Conservation (phyloP, 495 filamentous ascomycete genomes). For the Antarctomyces pellizariae region DNA sequence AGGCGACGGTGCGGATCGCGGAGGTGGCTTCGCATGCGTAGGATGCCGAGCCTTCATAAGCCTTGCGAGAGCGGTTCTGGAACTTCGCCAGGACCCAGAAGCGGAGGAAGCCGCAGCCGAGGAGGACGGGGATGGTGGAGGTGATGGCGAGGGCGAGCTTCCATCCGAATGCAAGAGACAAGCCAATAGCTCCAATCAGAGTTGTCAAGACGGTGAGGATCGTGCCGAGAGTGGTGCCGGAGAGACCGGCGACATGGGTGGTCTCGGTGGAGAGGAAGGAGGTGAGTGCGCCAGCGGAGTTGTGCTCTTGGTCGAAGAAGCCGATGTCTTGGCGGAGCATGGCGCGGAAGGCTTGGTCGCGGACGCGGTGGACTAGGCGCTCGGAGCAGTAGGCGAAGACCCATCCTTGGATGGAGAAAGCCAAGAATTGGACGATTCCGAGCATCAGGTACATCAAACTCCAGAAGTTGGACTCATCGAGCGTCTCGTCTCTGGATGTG, state of each 20-base stretch:
- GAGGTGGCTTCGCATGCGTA: slow-evolving; percentile 82
- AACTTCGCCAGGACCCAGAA: slow-evolving; percentile 64
- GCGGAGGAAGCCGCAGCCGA: slow-evolving; percentile 65
- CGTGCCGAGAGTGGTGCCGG: slow-evolving; percentile 59
- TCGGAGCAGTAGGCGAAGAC: slow-evolving; percentile 72
- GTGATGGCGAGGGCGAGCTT: slow-evolving; percentile 74
- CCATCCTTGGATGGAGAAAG: slow-evolving; percentile 42
- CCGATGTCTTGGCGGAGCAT: slow-evolving; percentile 86
- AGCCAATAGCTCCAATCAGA: slow-evolving; percentile 37
- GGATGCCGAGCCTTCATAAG: slow-evolving; percentile 50
- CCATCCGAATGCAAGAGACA: slow-evolving; percentile 59
- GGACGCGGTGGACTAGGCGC: slow-evolving; percentile 54
- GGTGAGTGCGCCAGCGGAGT: slow-evolving; percentile 62
- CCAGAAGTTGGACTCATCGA: slow-evolving; percentile 60
- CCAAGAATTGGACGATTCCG: slow-evolving; percentile 52
- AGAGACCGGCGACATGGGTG: slow-evolving; percentile 62
- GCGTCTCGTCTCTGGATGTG: slow-evolving; percentile 2
- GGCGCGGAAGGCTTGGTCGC: slow-evolving; percentile 55
- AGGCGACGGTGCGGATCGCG: slow-evolving; percentile 84
- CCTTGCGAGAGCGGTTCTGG: slow-evolving; percentile 41
- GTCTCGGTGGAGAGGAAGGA: slow-evolving; percentile 72
- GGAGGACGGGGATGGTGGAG: slow-evolving; percentile 50
- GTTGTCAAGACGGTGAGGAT: slow-evolving; percentile 56
- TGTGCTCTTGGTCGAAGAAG: slow-evolving; percentile 72
- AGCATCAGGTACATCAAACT: slow-evolving; percentile 84